Evolutionary conservation across 345 rosid species (phyloP), one percentile per base, ranked within the genome.

Genomic region (Brassica carinata): DNA sequence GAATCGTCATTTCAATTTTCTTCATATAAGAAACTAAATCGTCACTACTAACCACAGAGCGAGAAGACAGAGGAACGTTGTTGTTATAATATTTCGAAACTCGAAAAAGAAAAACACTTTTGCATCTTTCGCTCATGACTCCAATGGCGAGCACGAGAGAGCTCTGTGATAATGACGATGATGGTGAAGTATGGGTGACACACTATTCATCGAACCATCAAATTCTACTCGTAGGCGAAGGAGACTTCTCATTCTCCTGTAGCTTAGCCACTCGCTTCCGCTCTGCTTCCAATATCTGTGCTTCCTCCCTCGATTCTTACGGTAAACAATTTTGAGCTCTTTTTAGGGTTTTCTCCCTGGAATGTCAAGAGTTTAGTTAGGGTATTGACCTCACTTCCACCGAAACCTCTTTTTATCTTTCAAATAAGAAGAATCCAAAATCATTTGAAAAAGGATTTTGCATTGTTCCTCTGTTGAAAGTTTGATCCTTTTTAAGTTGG

Each of bases 241-340:
- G 93, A 11, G 96, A 89, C 82, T 88, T 89, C 79, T 89, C 92
- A 0, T 88, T 89, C 65, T 85, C 90, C 65, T 13, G 51, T 51
- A 78, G 85, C 15, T 76, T 89, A 75, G 90, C 88, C 14, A 2
- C 6, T 63, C 53, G 75, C 64, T 88, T 91, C 72, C 80, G 81
- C 79, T 87, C 85, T 78, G 90, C 90, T 67, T 82, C 77, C 64
- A 87, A 85, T 48, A 79, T 91, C 4, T 82, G 77, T 4, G 90
- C 94, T 66, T 79, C 94, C n/a, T 91, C 92, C 76, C 89, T 82
- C 51, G 91, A 87, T 59, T 65, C 81, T 0, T 75, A 79, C 31
- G 90, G 92, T 88, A 82, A 30, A 34, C 40, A 34, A 34, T 23
- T 23, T 23, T 23, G 26, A 23, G 26, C 26, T 23, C 26, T 23